phyloP scores from a whole-genome alignment of 345 rosid species.

The Populus pruinosa region DNA sequence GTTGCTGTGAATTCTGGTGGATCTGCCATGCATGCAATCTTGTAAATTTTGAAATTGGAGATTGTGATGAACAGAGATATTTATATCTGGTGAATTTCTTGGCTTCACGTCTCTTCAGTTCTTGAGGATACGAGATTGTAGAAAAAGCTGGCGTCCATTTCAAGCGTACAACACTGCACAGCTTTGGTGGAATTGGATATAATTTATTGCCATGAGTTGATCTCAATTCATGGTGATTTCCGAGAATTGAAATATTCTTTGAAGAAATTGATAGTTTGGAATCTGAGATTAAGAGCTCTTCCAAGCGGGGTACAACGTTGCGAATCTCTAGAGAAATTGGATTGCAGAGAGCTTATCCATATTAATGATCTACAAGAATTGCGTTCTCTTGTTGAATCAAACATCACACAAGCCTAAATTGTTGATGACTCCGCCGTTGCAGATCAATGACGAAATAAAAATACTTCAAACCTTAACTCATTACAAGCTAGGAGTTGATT shows the following conservation, averaged over 20 bases:
- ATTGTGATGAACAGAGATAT: no score
- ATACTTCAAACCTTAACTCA: no score
- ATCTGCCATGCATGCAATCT: constrained; percentile 74
- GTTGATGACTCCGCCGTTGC: no score
- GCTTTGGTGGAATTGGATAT: neutral
- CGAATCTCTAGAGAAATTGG: constrained; percentile 1
- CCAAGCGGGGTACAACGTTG: constrained; percentile 2
- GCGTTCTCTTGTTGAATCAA: neutral
- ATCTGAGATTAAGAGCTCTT: neutral
- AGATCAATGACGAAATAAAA: no score
- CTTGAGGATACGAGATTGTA: neutral
- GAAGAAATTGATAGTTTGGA: neutral
- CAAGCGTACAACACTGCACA: neutral
- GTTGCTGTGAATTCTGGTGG: constrained; percentile 60
- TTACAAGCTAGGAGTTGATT: no score
- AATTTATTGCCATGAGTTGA: neutral
- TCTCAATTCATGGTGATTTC: neutral
- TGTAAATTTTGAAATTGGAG: constrained; percentile 9
- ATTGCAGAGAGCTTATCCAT: neutral
- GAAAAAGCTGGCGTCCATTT: neutral
- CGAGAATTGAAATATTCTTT: neutral
- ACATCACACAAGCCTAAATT: no score
- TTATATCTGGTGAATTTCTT: neutral
- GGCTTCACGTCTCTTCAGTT: neutral
- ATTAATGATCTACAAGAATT: neutral